Evolutionary conservation across 2,329 filamentous ascomycete species (phyloP).

Genomic region (Passalora sequoiae): DNA sequence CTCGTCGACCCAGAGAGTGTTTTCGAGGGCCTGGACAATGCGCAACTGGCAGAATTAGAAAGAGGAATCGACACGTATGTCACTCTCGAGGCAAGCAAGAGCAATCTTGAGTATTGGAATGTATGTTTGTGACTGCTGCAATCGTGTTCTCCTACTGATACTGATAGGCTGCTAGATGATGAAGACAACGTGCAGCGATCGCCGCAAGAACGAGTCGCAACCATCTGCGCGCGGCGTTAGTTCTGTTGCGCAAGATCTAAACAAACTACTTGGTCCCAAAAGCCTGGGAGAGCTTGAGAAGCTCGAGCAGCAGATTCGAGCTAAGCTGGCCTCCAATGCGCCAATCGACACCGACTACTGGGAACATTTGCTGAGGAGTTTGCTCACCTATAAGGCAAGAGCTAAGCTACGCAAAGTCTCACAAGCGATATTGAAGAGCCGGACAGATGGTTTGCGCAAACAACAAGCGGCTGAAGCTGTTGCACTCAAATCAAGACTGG

Average conservation of each 20-base stretch:
- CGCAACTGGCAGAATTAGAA: constrained; percentile 69
- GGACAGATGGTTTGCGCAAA: constrained; percentile 60
- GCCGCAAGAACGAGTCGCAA: constrained; percentile 56
- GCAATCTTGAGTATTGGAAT: constrained; percentile 84
- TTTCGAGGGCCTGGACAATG: constrained; percentile 64
- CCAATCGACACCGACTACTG: constrained; percentile 96
- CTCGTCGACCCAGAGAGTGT: constrained; percentile 76
- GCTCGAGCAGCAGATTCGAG: constrained; percentile 79
- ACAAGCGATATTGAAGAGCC: constrained; percentile 66
- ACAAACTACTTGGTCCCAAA: constrained; percentile 80
- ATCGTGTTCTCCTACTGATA: constrained; percentile 13
- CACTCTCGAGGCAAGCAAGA: constrained; percentile 69
- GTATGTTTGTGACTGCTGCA: constrained; percentile 37
- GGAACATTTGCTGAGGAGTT: constrained; percentile 81
- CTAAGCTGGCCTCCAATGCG: constrained; percentile 81
- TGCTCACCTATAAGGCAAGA: constrained; percentile 87
- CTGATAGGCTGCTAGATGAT: constrained; percentile 56
- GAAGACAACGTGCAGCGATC: constrained; percentile 74
- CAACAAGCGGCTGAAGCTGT: constrained; percentile 64
- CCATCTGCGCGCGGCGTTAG: constrained; percentile 67
- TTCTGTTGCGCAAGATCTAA: constrained; percentile 81
- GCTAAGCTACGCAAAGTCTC: constrained; percentile 75
- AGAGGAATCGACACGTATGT: constrained; percentile 77
- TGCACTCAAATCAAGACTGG: constrained; percentile 49
- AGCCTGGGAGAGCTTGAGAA: constrained; percentile 78